Evolutionary conservation across 495 filamentous ascomycete species (phyloP).

Genomic region (Tuber melanosporum): DNA sequence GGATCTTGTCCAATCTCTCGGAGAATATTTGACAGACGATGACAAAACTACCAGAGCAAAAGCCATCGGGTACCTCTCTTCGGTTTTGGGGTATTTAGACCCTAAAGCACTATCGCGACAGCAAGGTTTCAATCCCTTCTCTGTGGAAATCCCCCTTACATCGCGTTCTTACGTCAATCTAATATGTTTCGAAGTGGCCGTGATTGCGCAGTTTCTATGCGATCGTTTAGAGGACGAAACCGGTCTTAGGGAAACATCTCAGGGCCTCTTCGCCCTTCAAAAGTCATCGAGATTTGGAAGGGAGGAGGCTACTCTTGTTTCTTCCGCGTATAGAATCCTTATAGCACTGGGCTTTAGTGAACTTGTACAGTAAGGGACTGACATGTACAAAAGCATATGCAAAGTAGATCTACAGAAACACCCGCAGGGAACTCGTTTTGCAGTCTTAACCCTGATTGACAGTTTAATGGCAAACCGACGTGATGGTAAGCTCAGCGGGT

Average conservation of each 20-base stretch:
- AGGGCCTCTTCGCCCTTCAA: conserved; percentile 48
- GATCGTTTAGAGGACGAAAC: conserved; percentile 57
- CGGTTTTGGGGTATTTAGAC: conserved; percentile 56
- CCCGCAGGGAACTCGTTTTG: conserved; percentile 56
- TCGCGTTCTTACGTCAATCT: background rate
- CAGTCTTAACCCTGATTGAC: conserved; percentile 59
- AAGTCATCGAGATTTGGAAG: conserved; percentile 53
- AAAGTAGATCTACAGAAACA: conserved; percentile 55
- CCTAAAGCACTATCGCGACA: conserved; percentile 58
- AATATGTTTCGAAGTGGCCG: conserved; percentile 44
- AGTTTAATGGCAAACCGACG: conserved; percentile 60
- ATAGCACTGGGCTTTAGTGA: background rate
- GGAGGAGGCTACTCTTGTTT: conserved; percentile 47
- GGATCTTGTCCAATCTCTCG: conserved; percentile 60
- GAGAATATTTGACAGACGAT: conserved; percentile 65
- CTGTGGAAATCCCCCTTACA: background rate
- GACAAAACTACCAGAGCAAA: conserved; percentile 58
- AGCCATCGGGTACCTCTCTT: conserved; percentile 62
- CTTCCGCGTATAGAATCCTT: conserved; percentile 23
- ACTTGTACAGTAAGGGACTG: background rate
- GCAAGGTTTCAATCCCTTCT: conserved; percentile 44
- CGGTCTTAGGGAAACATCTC: conserved; percentile 32
- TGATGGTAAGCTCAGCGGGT: conserved; percentile 48
- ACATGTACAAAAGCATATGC: conserved; percentile 24
- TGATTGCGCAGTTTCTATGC: conserved; percentile 55